phyloP scores from a whole-genome alignment of 2,329 filamentous ascomycete species.

The Trichoderma cornu-damae region DNA sequence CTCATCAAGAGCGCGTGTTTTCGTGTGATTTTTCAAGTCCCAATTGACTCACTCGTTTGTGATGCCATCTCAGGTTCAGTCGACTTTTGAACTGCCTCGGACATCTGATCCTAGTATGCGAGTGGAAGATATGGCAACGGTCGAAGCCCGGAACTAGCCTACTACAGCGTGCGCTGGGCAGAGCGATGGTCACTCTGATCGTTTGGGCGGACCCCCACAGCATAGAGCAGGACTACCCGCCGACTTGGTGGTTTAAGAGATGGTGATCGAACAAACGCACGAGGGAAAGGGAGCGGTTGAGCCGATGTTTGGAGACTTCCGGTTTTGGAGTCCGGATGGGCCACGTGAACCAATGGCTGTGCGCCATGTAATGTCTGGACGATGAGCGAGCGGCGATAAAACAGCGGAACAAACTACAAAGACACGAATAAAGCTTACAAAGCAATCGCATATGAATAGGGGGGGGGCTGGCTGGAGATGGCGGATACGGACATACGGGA shows the following conservation, averaged over 20 bases:
- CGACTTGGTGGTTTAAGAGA: conserved; percentile 26
- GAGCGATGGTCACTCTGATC: conserved; percentile 31
- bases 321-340: background rate
- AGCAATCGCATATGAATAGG: background rate
- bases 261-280: background rate
- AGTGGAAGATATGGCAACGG: conserved; percentile 38
- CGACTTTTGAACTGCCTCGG: conserved; percentile 38
- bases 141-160: conserved; percentile 29
- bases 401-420: background rate
- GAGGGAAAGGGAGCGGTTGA: background rate
- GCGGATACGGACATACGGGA: background rate
- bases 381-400: background rate
- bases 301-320: background rate
- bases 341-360: background rate
- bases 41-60: background rate
- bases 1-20: background rate
- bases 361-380: background rate
- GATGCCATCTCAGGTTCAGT: conserved; percentile 28
- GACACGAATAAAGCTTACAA: background rate
- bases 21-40: background rate
- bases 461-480: background rate
- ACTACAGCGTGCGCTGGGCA: conserved; percentile 26
- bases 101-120: conserved; percentile 34
- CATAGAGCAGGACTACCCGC: conserved; percentile 37
- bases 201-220: conserved; percentile 41